phyloP scores from a whole-genome alignment of 108 stramenopile species.

The Nitzschia putrida region DNA sequence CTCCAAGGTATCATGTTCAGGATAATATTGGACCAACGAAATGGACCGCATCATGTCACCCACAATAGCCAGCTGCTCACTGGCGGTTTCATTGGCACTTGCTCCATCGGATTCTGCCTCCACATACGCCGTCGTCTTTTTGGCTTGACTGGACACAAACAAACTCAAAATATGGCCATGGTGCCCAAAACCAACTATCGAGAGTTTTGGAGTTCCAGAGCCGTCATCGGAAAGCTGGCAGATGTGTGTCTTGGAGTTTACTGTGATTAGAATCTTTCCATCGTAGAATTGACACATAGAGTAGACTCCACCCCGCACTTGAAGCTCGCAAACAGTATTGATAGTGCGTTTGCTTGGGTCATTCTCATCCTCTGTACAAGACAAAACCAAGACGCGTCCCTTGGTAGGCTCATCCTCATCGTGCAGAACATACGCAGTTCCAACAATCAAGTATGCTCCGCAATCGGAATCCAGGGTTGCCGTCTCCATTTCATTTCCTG shows the following conservation, averaged over 20 bases:
- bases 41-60: slow-evolving; percentile 97
- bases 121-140: slow-evolving; percentile 2
- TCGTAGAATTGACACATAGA: slow-evolving; percentile 78
- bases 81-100: slow-evolving; percentile 12
- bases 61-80: slow-evolving; percentile 87
- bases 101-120: slow-evolving; percentile 9
- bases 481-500: slow-evolving; percentile 22
- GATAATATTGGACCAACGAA: slow-evolving; percentile 85
- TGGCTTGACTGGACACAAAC: slow-evolving; percentile 76
- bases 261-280: slow-evolving; percentile 67
- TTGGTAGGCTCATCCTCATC: slow-evolving; percentile 94
- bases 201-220: slow-evolving; percentile 42
- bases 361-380: slow-evolving; percentile 51
- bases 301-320: slow-evolving; percentile 76
- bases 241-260: slow-evolving; percentile 78
- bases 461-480: slow-evolving; percentile 17
- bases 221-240: slow-evolving; percentile 49
- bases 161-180: slow-evolving; percentile 95
- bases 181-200: slow-evolving; percentile 72
- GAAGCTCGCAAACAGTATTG: slow-evolving; percentile 64
- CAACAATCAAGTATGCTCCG: slow-evolving; percentile 82
- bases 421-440: slow-evolving; percentile 86
- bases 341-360: slow-evolving; percentile 34
- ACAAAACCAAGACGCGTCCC: slow-evolving; percentile 89
- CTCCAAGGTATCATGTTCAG: slow-evolving; percentile 78